phyloP scores from a whole-genome alignment of 2,329 filamentous ascomycete genomes.

The Monosporascus ibericus region DNA sequence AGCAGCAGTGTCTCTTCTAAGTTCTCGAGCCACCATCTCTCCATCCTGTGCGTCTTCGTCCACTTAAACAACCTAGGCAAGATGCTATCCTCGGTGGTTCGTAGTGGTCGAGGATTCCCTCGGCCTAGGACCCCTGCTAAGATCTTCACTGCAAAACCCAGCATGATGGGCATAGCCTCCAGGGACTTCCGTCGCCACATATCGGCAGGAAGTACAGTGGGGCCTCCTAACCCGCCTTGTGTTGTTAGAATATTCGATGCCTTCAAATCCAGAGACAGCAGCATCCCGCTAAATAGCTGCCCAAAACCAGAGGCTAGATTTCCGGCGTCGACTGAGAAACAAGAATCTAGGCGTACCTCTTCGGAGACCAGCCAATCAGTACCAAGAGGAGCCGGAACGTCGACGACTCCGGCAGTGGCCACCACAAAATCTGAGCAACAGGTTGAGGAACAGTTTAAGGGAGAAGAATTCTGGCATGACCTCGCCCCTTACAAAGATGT shows the following conservation, averaged over 20 bases:
- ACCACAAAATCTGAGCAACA: background rate
- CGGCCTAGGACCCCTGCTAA: background rate
- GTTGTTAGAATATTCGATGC: background rate
- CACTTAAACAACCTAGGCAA: background rate
- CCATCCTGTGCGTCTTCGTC: background rate
- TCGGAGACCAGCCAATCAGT: background rate
- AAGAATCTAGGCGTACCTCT: background rate
- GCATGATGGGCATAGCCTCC: background rate
- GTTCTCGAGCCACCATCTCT: background rate
- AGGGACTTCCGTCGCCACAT: background rate
- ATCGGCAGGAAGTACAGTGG: background rate
- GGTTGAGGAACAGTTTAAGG: background rate
- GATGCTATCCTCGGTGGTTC: background rate
- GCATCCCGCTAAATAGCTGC: too few relatives aligned
- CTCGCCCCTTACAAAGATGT: conserved; percentile 11
- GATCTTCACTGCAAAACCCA: background rate
- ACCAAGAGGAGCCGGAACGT: background rate
- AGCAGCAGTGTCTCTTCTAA: background rate
- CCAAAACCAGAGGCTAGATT: too few relatives aligned
- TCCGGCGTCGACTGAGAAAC: too few relatives aligned
- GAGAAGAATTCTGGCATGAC: conserved; percentile 13
- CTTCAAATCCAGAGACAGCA: background rate
- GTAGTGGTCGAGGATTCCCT: background rate
- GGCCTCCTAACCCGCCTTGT: background rate
- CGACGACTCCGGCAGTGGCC: background rate